phyloP scores from a whole-genome alignment of 73 alveolate species.

The Paramecium sexaurelia region DNA sequence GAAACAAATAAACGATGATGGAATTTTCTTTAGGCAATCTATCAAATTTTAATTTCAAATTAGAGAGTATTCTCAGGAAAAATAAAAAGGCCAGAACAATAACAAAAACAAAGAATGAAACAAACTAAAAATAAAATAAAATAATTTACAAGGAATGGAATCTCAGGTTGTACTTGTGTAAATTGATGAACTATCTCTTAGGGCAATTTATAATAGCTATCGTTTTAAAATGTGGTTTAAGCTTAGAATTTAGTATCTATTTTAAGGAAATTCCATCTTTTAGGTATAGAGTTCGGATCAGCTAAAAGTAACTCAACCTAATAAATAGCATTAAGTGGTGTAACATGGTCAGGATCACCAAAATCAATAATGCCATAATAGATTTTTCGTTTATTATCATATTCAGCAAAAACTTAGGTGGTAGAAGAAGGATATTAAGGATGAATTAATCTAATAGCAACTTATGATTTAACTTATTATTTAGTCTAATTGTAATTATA shows the following conservation, averaged over 20 bases:
- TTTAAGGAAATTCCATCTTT: conserved; percentile 45
- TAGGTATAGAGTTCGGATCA: not conserved
- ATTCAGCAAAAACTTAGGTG: conserved; percentile 46
- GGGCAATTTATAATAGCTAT: not conserved
- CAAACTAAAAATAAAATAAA: not conserved
- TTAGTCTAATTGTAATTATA: not conserved
- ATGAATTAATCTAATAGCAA: conserved; percentile 28
- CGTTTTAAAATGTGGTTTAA: not conserved
- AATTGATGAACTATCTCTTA: conserved; percentile 21
- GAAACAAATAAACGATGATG: not conserved
- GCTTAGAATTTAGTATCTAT: conserved; percentile 30
- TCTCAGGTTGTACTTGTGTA: not conserved
- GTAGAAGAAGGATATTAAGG: not conserved
- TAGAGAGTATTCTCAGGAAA: not conserved
- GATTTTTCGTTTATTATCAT: not conserved
- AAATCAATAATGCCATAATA: conserved; percentile 57
- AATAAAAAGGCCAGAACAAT: not conserved
- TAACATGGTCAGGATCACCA: conserved; percentile 53
- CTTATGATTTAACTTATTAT: not conserved
- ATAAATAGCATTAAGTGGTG: conserved; percentile 13
- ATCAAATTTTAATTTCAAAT: not conserved
- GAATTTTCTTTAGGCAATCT: not conserved
- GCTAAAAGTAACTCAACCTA: conserved; percentile 17
- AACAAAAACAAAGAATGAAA: not conserved
- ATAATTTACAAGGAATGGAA: conserved; percentile 28